Conservation (phyloP, 108 stramenopile species). For the Cyclotella baltica region DNA sequence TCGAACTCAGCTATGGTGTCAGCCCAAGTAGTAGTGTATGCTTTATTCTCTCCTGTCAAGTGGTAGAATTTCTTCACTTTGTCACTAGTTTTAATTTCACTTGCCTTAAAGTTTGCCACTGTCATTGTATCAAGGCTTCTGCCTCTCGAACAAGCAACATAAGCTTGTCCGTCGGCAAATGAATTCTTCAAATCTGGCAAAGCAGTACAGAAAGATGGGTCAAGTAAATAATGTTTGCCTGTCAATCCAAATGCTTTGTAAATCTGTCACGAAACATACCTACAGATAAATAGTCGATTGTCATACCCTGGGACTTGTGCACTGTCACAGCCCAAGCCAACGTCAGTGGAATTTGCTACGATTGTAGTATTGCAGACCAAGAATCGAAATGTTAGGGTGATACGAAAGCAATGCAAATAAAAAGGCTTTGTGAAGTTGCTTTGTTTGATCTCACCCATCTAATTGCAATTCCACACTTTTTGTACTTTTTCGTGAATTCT, state of each 20-base stretch:
- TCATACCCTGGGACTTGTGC: conserved; percentile 92
- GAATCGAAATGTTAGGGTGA: no score
- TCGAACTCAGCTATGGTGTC: conserved; percentile 48
- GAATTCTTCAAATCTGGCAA: conserved; percentile 50
- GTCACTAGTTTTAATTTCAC: conserved; percentile 45
- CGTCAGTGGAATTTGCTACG: conserved; percentile 56
- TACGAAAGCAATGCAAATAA: no score
- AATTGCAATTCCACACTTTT: conserved; percentile 20
- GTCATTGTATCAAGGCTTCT: conserved; percentile 51
- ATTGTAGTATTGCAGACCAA: no score
- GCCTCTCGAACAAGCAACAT: conserved; percentile 86
- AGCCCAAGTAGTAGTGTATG: conserved; percentile 35
- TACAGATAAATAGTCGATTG: conserved; percentile 65
- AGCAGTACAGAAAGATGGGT: neutral
- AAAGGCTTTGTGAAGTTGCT: no score
- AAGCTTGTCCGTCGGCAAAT: conserved; percentile 87
- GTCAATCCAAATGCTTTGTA: neutral
- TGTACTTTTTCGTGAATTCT: conserved; percentile 36
- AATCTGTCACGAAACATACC: conserved; percentile 11
- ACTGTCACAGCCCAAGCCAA: conserved; percentile 61
- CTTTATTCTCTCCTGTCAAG: conserved; percentile 12
- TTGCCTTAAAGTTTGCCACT: conserved; percentile 36
- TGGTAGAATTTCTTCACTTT: conserved; percentile 45
- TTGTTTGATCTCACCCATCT: no score
- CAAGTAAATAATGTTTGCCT: neutral